Evolutionary conservation across 805 yeast genomes (phyloP).

Genomic region (Saccharomycopsis amapae): DNA sequence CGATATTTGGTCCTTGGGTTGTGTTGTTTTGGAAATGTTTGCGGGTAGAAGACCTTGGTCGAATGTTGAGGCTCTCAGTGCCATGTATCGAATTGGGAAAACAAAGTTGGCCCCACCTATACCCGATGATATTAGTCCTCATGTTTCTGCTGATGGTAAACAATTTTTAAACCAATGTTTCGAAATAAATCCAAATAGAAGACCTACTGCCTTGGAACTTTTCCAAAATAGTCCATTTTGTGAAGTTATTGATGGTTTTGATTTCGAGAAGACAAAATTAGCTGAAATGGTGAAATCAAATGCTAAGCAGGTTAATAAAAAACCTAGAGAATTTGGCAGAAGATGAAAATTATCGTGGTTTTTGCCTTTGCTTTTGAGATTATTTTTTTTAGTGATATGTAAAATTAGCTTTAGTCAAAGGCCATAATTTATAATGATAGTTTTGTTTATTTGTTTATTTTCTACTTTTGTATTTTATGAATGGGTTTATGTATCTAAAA

Average conservation of each 20-base stretch:
- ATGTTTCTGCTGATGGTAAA: constrained; percentile 57
- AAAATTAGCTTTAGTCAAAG: too few species aligned
- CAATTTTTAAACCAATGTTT: constrained; percentile 74
- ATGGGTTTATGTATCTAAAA: too few species aligned
- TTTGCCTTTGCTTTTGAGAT: too few species aligned
- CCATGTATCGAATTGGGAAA: constrained; percentile 82
- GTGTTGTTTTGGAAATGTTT: constrained; percentile 95
- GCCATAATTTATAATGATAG: too few species aligned
- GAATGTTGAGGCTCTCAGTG: constrained; percentile 88
- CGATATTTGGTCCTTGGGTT: constrained; percentile 97
- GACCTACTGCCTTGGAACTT: constrained; percentile 80
- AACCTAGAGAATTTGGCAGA: too few species aligned
- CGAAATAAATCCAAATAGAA: constrained; percentile 61
- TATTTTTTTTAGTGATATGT: too few species aligned
- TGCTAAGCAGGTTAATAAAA: constrained; percentile 13
- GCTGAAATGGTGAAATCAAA: constrained; percentile 19
- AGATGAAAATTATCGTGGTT: too few species aligned
- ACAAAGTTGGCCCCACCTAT: constrained; percentile 91
- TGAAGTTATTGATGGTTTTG: constrained; percentile 23
- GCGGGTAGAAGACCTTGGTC: constrained; percentile 98
- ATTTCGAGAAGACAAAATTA: constrained; percentile 28
- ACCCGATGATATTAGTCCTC: constrained; percentile 73
- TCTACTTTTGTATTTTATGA: too few species aligned
- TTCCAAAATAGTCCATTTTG: constrained; percentile 38
- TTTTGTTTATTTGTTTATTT: too few species aligned